Conservation (phyloP, 345 rosid species). For the Crucihimalaya himalaica region DNA sequence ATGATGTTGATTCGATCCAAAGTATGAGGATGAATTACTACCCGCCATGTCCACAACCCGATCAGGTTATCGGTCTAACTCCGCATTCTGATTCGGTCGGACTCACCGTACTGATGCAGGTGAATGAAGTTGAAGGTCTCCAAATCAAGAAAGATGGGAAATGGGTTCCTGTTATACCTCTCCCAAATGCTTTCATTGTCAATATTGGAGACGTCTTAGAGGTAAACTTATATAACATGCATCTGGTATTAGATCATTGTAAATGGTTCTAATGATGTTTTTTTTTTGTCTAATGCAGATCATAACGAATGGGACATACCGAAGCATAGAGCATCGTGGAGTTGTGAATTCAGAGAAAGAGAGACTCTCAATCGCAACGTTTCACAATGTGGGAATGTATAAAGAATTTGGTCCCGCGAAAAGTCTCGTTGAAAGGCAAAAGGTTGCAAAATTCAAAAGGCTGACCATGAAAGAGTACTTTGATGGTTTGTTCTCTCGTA, state of each 20-base stretch:
- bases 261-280: background rate
- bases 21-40: conserved; percentile 59
- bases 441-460: conserved; percentile 32
- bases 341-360: conserved; percentile 43
- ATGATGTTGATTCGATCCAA: conserved; percentile 36
- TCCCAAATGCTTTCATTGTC: conserved; percentile 53
- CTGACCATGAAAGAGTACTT: conserved; percentile 24
- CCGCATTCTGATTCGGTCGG: conserved; percentile 56
- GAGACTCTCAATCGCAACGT: conserved; percentile 45
- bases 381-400: conserved; percentile 27
- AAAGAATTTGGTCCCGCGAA: conserved; percentile 43
- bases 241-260: background rate
- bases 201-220: conserved; percentile 59
- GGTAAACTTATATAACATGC: conserved; percentile 27
- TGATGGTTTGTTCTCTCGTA: conserved; percentile 27
- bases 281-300: conserved; percentile 26
- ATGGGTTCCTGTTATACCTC: conserved; percentile 58
- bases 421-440: conserved; percentile 33
- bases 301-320: conserved; percentile 46
- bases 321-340: conserved; percentile 48
- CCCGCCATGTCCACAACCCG: conserved; percentile 68
- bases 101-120: conserved; percentile 55
- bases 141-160: conserved; percentile 51
- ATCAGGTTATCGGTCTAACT: conserved; percentile 46
- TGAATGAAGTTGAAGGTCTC: conserved; percentile 54